Base-by-base conservation (phyloP, 805 yeast genomes). In the Lipomyces sp. region DNA sequence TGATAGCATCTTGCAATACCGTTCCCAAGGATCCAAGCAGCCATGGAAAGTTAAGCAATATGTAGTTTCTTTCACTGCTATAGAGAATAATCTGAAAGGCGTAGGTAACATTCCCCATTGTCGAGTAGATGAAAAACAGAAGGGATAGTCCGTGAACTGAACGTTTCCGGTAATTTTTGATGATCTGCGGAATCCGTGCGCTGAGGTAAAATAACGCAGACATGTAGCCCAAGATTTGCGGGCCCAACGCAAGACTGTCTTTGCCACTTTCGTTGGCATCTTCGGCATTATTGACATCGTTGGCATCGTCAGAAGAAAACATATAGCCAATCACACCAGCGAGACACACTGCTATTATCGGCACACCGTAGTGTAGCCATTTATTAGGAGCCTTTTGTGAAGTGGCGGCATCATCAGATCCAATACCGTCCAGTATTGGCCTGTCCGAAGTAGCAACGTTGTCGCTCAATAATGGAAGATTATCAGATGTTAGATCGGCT, bases 101-200 rank as follows among this genome's bases (percentile, higher is more conserved):
- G 73, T 88, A 90, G 3, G 94, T 87, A 69, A 89, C 74, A 75
- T 90, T 90, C 24, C 95, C 96, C 72, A 89, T 79, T 8, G 89
- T 84, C 37, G 93, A 88, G 69, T 89, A 86, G 70, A 90, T 77
- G 79, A 90, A 89, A 77, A 90, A 90, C 61, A 91, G 84, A 69
- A 94, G 84, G 64, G 97, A 89, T 72, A 95, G 87, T 1, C 98
- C 98, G 64, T 86, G 84, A 63, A 92, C 92, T 3, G 97, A 89
- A 73, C 87, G 86, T 70, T 97, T 85, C 57, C 80, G 80, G 76
- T 87, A 85, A 78, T 94, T 94, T 75, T 90, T 96, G 64, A 84
- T 79, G 62, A 94, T 89, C 77, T 94, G 99, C 0, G 99, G 99
- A 35, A 90, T 77, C 70, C 92, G 80, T 2, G 95, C 95, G 7